Evolutionary conservation across 2,329 filamentous ascomycete genomes (phyloP), one percentile per base, ranked within the genome.

Genomic region (Aspergillus ruber): DNA sequence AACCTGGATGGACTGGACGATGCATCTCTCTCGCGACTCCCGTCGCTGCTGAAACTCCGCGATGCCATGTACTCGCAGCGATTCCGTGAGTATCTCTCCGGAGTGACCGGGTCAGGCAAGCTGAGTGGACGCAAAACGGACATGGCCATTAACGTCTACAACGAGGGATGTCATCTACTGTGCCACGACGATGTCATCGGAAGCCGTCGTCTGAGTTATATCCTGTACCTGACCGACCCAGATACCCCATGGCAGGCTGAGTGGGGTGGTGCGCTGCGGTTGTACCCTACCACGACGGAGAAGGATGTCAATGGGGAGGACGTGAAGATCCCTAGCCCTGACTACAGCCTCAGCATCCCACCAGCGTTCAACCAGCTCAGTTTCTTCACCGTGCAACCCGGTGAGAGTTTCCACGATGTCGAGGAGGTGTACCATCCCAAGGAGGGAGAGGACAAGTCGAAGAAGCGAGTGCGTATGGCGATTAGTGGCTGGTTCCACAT

Each of bases 401-500:
- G 93, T n/a, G 85, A 95, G 77, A 97, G 91, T 67, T 98, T 97
- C 70, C 93, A 98, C 70, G 93, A 98, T 66, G 93, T 98, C 47
- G 91, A 97, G 72, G 93, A 98, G 71, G 93, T 98, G 4, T 97
- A 96, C 71, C 83, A 87, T 65, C 78, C 82, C 60, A 75, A 72
- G 54, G 76, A 65, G 50, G 75, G 74, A 64, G 78, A 74, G 59
- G 80, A 81, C 69, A 79, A 83, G 46, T 78, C 77, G 64, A 82
- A 77, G 67, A 78, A 63, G 51, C 65, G 70, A 7, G 82, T 96
- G 43, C 84, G 93, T 56, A 97, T 98, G 91, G 93, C 93, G 44
- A 95, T 98, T 63, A 95, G 89, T 64, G 93, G 93, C 45, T 98
- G 93, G 93, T 98, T 94, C 68, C 93, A 98, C 69, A 97, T 98